phyloP scores from a whole-genome alignment of 2,329 filamentous ascomycete genomes.

The Coniochaeta sp. region DNA sequence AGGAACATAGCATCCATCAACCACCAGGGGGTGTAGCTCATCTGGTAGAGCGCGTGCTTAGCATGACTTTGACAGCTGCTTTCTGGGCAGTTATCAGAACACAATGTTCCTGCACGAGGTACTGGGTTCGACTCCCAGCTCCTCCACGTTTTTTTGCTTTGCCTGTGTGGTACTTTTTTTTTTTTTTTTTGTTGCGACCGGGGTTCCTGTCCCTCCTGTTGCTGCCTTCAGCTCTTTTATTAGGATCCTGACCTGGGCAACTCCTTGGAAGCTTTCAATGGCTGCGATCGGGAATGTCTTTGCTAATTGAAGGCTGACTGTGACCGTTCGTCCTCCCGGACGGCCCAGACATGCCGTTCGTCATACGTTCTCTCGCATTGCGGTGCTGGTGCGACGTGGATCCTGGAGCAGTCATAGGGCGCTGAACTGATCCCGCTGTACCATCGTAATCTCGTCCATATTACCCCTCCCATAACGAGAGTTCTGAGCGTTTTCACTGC shows the following conservation, averaged over 20 bases:
- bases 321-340: background rate
- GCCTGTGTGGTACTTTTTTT: too few relatives aligned
- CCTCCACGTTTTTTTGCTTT: background rate
- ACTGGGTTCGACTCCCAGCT: constrained; percentile 5
- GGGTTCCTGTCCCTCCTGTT: too few relatives aligned
- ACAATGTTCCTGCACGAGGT: constrained; percentile 4
- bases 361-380: background rate
- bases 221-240: too few relatives aligned
- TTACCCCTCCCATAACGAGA: background rate
- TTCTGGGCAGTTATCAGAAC: background rate
- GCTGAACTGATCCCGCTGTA: too few relatives aligned
- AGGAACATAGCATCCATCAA: too few relatives aligned
- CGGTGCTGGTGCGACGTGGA: background rate
- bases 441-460: background rate
- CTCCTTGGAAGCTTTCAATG: background rate
- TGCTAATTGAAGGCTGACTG: background rate
- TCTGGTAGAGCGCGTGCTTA: constrained; percentile 5
- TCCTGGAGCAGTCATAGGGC: background rate
- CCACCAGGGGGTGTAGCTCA: constrained; percentile 4
- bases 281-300: background rate
- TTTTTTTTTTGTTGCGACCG: too few relatives aligned
- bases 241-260: background rate
- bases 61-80: background rate
- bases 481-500: background rate
- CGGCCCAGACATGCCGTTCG: background rate